Evolutionary conservation across 352 stramenopile species (phyloP), one percentile per base, ranked within the genome.

Genomic region (Pythium rishiriense): DNA sequence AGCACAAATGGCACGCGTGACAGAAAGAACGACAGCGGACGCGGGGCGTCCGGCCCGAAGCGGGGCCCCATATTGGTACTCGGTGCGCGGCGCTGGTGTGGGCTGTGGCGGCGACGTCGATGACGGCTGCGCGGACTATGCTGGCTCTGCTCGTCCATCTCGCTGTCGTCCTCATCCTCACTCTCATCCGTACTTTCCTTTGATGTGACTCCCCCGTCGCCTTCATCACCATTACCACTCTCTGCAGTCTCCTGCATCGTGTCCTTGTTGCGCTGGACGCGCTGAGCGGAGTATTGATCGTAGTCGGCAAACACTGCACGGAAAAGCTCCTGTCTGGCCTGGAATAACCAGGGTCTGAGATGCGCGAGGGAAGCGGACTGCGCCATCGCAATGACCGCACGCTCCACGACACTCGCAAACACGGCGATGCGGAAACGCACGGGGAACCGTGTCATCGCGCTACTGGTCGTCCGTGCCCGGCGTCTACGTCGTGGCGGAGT

Each of bases 271-370:
- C n/a, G n/a, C n/a, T n/a, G n/a, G n/a, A n/a, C 15, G 11, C 8
- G 5, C 12, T 33, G 41, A 26, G n/a, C 52, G 41, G 29, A 41
- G 28, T 53, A 49, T 11, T 39, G 17, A 21, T 85, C 76, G 31
- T 79, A 78, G 50, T 85, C 76, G 11, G 69, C 62, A 54, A 81
- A 84, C 41, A 87, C 74, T 8, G 77, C 68, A 21, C 72, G 55
- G 39, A 82, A 73, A 4, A 87, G 70, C 43, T 85, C 76, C 37
- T 82, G 60, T 21, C 76, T 59, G 26, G 72, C 68, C 19, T 76
- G 62, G 6, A 78, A 62, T 12, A 87, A 47, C 48, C 57, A 54
- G 12, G 59, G 52, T 39, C 70, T 70, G 11, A 62, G 33, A 29
- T 81, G 71, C 1, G 52, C 69, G 11, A 83, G 68, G 17, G 61